Conservation (phyloP, 306 rosid genomes). For the Lotus japonicus region DNA sequence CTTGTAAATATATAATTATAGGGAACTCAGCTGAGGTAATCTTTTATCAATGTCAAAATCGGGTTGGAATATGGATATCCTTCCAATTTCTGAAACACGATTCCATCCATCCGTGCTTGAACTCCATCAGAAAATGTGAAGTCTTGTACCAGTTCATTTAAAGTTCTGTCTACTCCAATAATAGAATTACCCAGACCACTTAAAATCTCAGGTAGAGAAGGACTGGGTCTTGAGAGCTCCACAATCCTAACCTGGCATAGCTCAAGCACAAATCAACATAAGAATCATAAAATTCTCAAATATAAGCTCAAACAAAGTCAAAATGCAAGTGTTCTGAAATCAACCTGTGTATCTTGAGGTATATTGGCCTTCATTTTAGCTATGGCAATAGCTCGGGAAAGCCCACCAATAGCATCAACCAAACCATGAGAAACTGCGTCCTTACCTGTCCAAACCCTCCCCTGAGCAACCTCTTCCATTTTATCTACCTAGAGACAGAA, state of each 20-base stretch:
- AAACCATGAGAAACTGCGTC: constrained; percentile 79
- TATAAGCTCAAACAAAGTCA: neutral
- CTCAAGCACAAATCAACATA: constrained; percentile 8
- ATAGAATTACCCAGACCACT: constrained; percentile 61
- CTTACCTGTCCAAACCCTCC: constrained; percentile 88
- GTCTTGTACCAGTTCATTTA: constrained; percentile 51
- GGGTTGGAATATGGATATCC: constrained; percentile 60
- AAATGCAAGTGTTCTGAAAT: neutral
- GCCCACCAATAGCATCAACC: constrained; percentile 88
- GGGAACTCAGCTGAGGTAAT: constrained; percentile 49
- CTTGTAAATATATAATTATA: neutral
- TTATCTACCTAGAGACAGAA: constrained; percentile 58
- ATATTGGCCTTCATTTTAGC: constrained; percentile 90
- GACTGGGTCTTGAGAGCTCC: constrained; percentile 75
- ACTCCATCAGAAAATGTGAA: constrained; percentile 59
- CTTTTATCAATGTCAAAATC: constrained; percentile 51
- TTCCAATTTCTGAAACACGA: constrained; percentile 72
- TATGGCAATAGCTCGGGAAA: constrained; percentile 85
- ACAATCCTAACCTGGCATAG: constrained; percentile 65
- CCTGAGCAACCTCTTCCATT: constrained; percentile 95
- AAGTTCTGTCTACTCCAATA: constrained; percentile 56
- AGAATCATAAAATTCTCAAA: neutral
- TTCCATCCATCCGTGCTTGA: constrained; percentile 92
- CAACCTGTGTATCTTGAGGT: constrained; percentile 74
- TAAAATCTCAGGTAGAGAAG: constrained; percentile 63